Evolutionary conservation across 371 early-diverging fungal genomes (phyloP), one percentile per base, ranked within the genome.

Genomic region (Apophysomyces sp.): DNA sequence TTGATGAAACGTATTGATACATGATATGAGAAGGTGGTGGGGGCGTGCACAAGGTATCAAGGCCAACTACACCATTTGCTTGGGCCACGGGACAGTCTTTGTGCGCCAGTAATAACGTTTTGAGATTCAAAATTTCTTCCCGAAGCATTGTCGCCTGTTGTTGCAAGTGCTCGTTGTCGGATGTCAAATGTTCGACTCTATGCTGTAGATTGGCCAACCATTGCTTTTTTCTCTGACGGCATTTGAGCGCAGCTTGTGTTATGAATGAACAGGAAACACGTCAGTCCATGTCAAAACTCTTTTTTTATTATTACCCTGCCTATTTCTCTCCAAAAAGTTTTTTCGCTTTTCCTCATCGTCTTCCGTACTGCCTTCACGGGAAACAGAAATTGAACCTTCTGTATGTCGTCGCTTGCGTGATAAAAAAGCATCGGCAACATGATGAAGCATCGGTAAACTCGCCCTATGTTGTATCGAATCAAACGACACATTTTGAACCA

Each of bases 291-390:
- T 34, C 34, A 18, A 44, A 44, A 70, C 69, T 30, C 60, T 27
- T 60, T 39, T 55, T 7, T 60, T 15, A 39, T 32, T 53, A 53
- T 63, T 78, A 89, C 91, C 91, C 76, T 86, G 85, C 61, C 92
- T 83, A 72, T 92, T 92, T 61, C 92, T 78, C 70, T 92, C 94
- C 73, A 92, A 78, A 73, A 94, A 92, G 73, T 84, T 91, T 63
- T 78, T 78, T 56, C 92, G 79, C 61, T 90, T 92, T 52, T 88
- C 90, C 55, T 89, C 87, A 16, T 79, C 83, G 28, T 83, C 78
- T 18, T 44, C 44, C 8, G 21, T 21, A 21, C 44, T 44, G 9
- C 21, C 21, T 44, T 44, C 44, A n/a, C 44, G 44, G 4, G 24
- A 44, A 44, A 44, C 21, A 18, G 24, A 44, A 44, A 44, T 44